phyloP scores from a whole-genome alignment of 805 yeast species.

The Tetrapisispora namnaoensis region DNA sequence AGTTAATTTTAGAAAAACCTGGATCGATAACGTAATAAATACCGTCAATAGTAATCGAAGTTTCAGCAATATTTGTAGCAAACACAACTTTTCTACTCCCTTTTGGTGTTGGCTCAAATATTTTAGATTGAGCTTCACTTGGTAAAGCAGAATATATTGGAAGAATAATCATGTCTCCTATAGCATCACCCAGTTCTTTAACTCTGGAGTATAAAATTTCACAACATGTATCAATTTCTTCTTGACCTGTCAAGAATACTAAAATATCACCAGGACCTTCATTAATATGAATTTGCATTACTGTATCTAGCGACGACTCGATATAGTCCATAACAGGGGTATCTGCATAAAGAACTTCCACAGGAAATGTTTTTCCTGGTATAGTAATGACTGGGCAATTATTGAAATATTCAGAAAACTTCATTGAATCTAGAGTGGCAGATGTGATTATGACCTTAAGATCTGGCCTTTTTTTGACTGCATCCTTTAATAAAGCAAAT shows the following conservation, averaged over 20 bases:
- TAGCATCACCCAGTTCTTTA: constrained; percentile 52
- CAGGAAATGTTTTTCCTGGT: constrained; percentile 89
- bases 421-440: constrained; percentile 85
- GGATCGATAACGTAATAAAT: constrained; percentile 88
- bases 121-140: constrained; percentile 76
- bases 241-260: constrained; percentile 85
- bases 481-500: constrained; percentile 73
- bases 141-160: constrained; percentile 92
- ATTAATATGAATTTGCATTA: constrained; percentile 75
- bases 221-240: constrained; percentile 86
- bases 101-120: constrained; percentile 80
- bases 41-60: constrained; percentile 93
- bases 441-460: constrained; percentile 78
- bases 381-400: constrained; percentile 73
- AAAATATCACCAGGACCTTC: constrained; percentile 72
- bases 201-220: constrained; percentile 60
- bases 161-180: constrained; percentile 59
- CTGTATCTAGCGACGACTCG: constrained; percentile 73
- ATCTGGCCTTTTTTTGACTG: constrained; percentile 59
- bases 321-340: constrained; percentile 83
- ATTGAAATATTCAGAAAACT: constrained; percentile 70
- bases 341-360: constrained; percentile 68
- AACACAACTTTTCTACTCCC: constrained; percentile 81
- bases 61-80: constrained; percentile 96
- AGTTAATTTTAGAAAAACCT: constrained; percentile 85